phyloP scores from a whole-genome alignment of 805 yeast species.

The Sugiyamaella boreocaroliniensis region DNA sequence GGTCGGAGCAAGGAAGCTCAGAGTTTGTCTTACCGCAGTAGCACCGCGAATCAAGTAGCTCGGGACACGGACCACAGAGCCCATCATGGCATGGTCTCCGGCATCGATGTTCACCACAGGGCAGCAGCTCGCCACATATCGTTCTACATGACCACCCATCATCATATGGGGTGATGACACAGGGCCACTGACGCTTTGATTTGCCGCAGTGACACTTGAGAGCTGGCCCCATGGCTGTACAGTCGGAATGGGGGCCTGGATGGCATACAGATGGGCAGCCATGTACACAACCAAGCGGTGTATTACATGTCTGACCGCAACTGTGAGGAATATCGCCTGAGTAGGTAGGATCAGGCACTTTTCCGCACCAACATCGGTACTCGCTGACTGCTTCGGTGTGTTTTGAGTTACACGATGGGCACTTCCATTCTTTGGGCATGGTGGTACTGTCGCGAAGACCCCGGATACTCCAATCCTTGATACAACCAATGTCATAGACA shows the following conservation, averaged over 20 bases:
- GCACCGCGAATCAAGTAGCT: slow-evolving; percentile 45
- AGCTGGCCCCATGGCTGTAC: slow-evolving; percentile 72
- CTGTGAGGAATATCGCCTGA: slow-evolving; percentile 64
- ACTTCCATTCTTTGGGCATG: slow-evolving; percentile 50
- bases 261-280: slow-evolving; percentile 73
- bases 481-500: slow-evolving; percentile 81
- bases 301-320: slow-evolving; percentile 78
- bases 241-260: slow-evolving; percentile 80
- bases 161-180: slow-evolving; percentile 58
- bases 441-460: slow-evolving; percentile 33
- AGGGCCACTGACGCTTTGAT: slow-evolving; percentile 58
- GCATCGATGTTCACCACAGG: slow-evolving; percentile 71
- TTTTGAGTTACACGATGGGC: slow-evolving; percentile 71
- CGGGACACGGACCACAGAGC: slow-evolving; percentile 68
- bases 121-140: slow-evolving; percentile 53
- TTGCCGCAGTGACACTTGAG: slow-evolving; percentile 72
- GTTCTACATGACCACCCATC: slow-evolving; percentile 63
- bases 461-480: slow-evolving; percentile 76
- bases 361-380: slow-evolving; percentile 87
- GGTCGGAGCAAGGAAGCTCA: slow-evolving; percentile 16
- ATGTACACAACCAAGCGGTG: slow-evolving; percentile 51
- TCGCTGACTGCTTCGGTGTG: slow-evolving; percentile 42
- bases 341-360: slow-evolving; percentile 52
- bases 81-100: slow-evolving; percentile 65
- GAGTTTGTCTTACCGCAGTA: slow-evolving; percentile 60